phyloP scores from a whole-genome alignment of 805 yeast species.

The Candida quercuum region DNA sequence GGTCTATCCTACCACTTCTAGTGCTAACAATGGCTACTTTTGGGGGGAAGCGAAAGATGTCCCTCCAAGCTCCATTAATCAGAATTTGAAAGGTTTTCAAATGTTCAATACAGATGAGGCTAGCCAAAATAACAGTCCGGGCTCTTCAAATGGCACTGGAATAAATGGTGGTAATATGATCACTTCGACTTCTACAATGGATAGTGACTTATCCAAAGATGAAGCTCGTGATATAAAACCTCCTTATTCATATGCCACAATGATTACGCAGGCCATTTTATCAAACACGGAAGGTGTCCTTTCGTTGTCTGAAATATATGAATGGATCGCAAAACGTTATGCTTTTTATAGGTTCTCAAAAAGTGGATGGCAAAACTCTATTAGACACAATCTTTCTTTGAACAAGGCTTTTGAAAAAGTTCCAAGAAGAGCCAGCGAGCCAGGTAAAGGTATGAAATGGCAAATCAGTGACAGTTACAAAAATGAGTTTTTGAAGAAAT shows the following conservation, averaged over 20 bases:
- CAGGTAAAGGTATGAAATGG: slow-evolving; percentile 99
- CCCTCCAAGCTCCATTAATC: slow-evolving; percentile 5
- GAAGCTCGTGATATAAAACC: slow-evolving; percentile 93
- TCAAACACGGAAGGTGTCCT: slow-evolving; percentile 84
- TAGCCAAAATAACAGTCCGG: neutral
- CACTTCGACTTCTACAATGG: slow-evolving; percentile 9
- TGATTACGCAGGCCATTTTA: slow-evolving; percentile 95
- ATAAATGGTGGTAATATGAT: slow-evolving; percentile 1
- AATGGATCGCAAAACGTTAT: slow-evolving; percentile 82
- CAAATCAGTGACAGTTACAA: slow-evolving; percentile 82
- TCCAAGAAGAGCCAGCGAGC: slow-evolving; percentile 91
- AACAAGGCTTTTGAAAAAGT: slow-evolving; percentile 98
- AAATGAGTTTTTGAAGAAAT: slow-evolving; percentile 77
- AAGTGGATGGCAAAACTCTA: slow-evolving; percentile 98
- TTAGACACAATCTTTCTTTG: slow-evolving; percentile 88
- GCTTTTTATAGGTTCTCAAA: slow-evolving; percentile 89
- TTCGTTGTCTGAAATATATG: slow-evolving; percentile 87
- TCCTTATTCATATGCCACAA: slow-evolving; percentile 94
- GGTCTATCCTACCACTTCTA: slow-evolving; percentile 5
- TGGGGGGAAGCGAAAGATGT: slow-evolving; percentile 1
- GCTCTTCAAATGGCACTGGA: slow-evolving; percentile 2
- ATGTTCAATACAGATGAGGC: slow-evolving; percentile 41
- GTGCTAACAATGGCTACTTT: slow-evolving; percentile 16
- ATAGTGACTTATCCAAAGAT: slow-evolving; percentile 73
- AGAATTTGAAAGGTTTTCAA: slow-evolving; percentile 42